Base-by-base conservation (phyloP, 2,329 filamentous ascomycete species). In the Furcasterigmium sp. region DNA sequence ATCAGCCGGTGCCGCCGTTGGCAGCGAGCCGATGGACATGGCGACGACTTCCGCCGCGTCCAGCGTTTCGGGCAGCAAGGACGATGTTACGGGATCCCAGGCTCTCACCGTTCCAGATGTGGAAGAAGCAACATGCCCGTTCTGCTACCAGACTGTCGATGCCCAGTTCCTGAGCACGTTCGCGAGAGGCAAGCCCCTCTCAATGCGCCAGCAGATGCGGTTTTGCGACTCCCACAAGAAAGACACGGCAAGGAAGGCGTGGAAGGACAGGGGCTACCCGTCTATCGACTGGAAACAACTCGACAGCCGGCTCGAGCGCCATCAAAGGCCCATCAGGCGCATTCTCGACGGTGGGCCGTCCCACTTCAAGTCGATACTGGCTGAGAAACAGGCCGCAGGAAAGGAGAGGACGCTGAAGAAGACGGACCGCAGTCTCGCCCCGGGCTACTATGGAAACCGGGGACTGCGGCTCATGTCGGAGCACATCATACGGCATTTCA, bases 371-470 rank as follows among this genome's bases (percentile, higher is more conserved):
- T 65, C 74, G 9, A 54, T 72, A 1, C 68, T 88, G 19, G 72
- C 71, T 5, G 65, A 72, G 4, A 74, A 68, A 11, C 68, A 86
- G 35, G 71, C 73, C 59, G 62, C 68, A 3, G 83, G 82, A 11
- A 72, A 75, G 55, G 77, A 76, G 23, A 73, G 78, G 41, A 84
- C 76, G 20, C 66, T 86, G 44, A 68, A 78, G 41, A 75, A 78
- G 46, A 80, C 72, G 40, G 66, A 78, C 21, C 70, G 75, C 39
- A 74, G 70, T 43, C 70, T 84, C 23, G 82, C 77, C 3, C 85
- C 86, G 9, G 90, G 90, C 0, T 95, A 95, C 63, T 95, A 95
- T 62, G 90, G 90, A 2, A 76, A 83, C 3, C 77, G 82, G 17
- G 90, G 90, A 2, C 72, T 85, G 41, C 78, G 78, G 39, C 65